phyloP scores from a whole-genome alignment of 345 rosid genomes.

The Gossypium australe region DNA sequence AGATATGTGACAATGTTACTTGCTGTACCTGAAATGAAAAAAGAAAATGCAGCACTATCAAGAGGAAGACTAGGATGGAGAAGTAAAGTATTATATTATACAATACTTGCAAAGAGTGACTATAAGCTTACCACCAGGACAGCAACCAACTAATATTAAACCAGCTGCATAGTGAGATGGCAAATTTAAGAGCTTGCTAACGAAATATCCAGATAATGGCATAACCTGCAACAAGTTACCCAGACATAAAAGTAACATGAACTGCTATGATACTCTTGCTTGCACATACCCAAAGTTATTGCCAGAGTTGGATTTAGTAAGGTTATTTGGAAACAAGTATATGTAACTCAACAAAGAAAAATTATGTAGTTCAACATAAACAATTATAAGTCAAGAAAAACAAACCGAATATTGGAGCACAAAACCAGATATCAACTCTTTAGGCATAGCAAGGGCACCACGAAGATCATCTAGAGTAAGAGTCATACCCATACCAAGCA shows the following conservation, averaged over 20 bases:
- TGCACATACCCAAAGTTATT: not conserved
- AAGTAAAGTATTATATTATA: not conserved
- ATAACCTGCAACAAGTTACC: conserved; percentile 50
- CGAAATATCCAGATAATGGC: conserved; percentile 76
- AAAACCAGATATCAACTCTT: conserved; percentile 68
- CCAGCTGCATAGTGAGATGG: conserved; percentile 93
- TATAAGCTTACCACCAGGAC: conserved; percentile 73
- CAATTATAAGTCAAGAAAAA: not conserved
- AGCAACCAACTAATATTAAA: conserved; percentile 84
- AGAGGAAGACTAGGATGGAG: conserved; percentile 6
- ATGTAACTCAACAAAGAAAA: not conserved
- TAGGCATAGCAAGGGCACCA: conserved; percentile 75
- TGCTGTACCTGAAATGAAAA: conserved; percentile 67
- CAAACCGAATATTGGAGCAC: conserved; percentile 82
- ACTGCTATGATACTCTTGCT: not conserved
- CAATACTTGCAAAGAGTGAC: not conserved
- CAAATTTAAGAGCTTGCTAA: conserved; percentile 75
- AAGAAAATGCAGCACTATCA: conserved; percentile 3
- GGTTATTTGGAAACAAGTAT: not conserved
- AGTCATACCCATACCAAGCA: conserved; percentile 98
- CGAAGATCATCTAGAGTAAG: conserved; percentile 83
- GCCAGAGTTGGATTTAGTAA: not conserved
- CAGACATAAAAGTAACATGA: not conserved
- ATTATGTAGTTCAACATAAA: not conserved
- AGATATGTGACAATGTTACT: conserved; percentile 88